A percentile compares a stretch with the other conserved stretches of the same genome.
Evolutionary conservation across 441 rosid species (phyloP).

Genomic region (Aleurites moluccanus): DNA sequence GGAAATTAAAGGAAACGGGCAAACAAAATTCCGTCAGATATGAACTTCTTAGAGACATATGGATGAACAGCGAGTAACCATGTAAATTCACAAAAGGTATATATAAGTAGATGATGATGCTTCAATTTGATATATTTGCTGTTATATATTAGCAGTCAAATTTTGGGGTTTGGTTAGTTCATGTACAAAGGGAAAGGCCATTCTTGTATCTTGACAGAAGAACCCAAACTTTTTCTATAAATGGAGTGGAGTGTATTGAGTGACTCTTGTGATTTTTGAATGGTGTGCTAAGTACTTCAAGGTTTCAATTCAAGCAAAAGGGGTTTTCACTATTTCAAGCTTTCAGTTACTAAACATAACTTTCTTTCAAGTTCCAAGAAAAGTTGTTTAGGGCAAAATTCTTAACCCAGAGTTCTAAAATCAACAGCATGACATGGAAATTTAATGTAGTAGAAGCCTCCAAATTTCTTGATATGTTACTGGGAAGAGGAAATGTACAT

Average conservation of each 20-base stretch:
- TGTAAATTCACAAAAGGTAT: constrained; percentile 6
- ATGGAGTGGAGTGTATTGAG: not conserved
- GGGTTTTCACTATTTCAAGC: too few species aligned
- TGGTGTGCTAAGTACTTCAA: too few species aligned
- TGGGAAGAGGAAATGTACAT: too few species aligned
- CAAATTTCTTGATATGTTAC: too few species aligned
- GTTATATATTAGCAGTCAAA: constrained; percentile 27
- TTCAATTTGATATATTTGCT: not conserved
- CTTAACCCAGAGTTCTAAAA: too few species aligned
- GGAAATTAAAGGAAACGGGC: constrained; percentile 47
- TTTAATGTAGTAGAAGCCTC: too few species aligned
- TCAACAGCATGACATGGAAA: too few species aligned
- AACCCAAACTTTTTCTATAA: not conserved
- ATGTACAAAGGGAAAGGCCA: constrained; percentile 4
- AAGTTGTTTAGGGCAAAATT: too few species aligned
- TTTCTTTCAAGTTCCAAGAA: too few species aligned
- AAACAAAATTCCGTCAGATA: constrained; percentile 52
- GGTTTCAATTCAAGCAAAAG: too few species aligned
- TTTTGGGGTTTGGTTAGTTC: constrained; percentile 18
- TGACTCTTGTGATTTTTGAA: too few species aligned
- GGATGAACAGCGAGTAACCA: constrained; percentile 55
- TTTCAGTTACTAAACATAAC: too few species aligned
- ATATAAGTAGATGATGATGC: constrained; percentile 12
- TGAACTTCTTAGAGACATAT: constrained; percentile 77
- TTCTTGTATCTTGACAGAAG: constrained; percentile 18